phyloP scores from a whole-genome alignment of 2,329 filamentous ascomycete genomes.

The Blumeria graminis region DNA sequence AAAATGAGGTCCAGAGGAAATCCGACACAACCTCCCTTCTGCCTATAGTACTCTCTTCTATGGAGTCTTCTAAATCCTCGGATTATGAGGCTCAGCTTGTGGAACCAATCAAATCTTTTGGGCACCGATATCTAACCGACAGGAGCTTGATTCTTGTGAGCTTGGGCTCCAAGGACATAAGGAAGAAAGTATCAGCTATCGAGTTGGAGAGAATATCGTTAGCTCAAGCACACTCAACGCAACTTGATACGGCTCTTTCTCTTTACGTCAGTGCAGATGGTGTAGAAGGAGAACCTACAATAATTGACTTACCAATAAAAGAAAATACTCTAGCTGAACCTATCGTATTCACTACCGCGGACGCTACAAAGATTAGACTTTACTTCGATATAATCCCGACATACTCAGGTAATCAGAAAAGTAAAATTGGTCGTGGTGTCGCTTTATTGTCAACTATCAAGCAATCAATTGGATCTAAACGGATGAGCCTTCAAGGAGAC shows the following conservation, averaged over 20 bases:
- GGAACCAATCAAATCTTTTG: slow-evolving; percentile 83
- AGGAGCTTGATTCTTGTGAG: slow-evolving; percentile 81
- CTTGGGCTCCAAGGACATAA: slow-evolving; percentile 81
- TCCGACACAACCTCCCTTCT: slow-evolving; percentile 16
- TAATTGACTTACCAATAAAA: slow-evolving; percentile 80
- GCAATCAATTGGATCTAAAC: slow-evolving; percentile 55
- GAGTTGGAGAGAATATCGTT: slow-evolving; percentile 73
- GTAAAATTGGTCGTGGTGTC: slow-evolving; percentile 72
- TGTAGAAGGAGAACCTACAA: slow-evolving; percentile 63
- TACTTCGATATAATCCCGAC: slow-evolving; percentile 91
- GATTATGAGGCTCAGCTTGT: slow-evolving; percentile 24
- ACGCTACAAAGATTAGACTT: slow-evolving; percentile 62
- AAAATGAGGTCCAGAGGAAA: slow-evolving; percentile 14
- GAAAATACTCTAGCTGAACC: slow-evolving; percentile 88
- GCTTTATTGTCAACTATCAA: slow-evolving; percentile 72
- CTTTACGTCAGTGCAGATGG: slow-evolving; percentile 72
- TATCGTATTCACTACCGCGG: slow-evolving; percentile 62
- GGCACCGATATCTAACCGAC: slow-evolving; percentile 77
- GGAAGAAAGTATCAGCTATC: slow-evolving; percentile 58
- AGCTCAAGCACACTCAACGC: slow-evolving; percentile 68
- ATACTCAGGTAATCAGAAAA: slow-evolving; percentile 71
- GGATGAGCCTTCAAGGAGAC: slow-evolving; percentile 83
- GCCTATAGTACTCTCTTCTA: slow-evolving; percentile 31
- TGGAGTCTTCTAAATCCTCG: slow-evolving; percentile 30
- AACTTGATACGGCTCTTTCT: slow-evolving; percentile 82